phyloP scores from a whole-genome alignment of 2,329 filamentous ascomycete species.

The Ophiobolus disseminans region DNA sequence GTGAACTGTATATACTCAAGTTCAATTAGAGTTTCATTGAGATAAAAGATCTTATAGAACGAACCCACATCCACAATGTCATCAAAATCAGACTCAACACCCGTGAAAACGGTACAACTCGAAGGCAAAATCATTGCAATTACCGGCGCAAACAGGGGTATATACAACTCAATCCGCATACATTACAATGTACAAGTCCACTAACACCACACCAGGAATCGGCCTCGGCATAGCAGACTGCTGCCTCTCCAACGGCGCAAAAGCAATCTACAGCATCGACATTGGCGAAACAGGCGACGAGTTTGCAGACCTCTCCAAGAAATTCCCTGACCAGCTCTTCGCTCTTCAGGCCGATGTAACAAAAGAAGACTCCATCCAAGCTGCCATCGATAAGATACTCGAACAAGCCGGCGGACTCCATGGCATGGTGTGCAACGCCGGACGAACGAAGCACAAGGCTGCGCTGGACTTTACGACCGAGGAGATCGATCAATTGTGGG shows the following conservation, averaged over 20 bases:
- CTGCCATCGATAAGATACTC: slow-evolving; percentile 56
- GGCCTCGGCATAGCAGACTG: slow-evolving; percentile 57
- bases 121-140: slow-evolving; percentile 38
- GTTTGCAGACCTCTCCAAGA: slow-evolving; percentile 48
- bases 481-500: slow-evolving; percentile 55
- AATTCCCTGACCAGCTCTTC: slow-evolving; percentile 51
- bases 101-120: slow-evolving; percentile 35
- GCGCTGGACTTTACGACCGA: slow-evolving; percentile 59
- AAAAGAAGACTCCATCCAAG: slow-evolving; percentile 54
- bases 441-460: slow-evolving; percentile 60
- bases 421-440: slow-evolving; percentile 61
- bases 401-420: slow-evolving; percentile 54
- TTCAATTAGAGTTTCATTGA: too few relatives aligned
- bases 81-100: slow-evolving; percentile 22
- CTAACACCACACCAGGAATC: slow-evolving; percentile 40
- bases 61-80: slow-evolving; percentile 13
- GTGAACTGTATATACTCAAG: too few relatives aligned
- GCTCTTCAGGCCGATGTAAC: slow-evolving; percentile 57
- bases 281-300: slow-evolving; percentile 54
- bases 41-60: background rate
- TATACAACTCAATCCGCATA: background rate
- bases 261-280: slow-evolving; percentile 56
- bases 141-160: slow-evolving; percentile 40
- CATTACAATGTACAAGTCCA: background rate
- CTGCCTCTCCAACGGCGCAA: slow-evolving; percentile 56